Evolutionary conservation across 148 eudicot genomes (phyloP), one percentile per base, ranked within the genome.

Genomic region (Fagopyrum tataricum): DNA sequence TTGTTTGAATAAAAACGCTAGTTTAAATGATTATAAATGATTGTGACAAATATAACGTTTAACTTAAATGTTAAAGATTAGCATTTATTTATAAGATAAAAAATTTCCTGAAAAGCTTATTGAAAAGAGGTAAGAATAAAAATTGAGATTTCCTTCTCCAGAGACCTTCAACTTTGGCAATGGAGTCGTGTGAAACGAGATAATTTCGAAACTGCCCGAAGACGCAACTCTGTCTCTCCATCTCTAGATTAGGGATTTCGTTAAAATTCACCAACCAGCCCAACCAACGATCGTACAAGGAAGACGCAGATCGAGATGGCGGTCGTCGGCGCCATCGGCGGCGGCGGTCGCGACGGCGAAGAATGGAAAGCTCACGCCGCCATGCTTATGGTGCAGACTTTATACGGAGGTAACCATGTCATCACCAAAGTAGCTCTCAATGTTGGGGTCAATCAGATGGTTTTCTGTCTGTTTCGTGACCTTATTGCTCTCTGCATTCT

Each of bases 351-450:
- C 42, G 56, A 3, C 43, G 80, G 84, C n/a, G 91, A 91, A 0
- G 78, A 67, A 5, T 74, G 78, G 83, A 88, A 77, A 56, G 97
- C 98, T 6, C 96, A 94, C 18, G 73, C 69, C 10, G 93, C 88
- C 17, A 75, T 91, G 91, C 91, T 83, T 61, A 18, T 84, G 73
- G 96, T 91, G 18, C 96, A 91, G 85, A 58, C 89, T 11, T 79
- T 81, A 49, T 55, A 77, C 76, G 98, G 98, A 37, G 97, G 98
- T 1, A 91, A 91, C 79, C 98, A 89, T 75, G 97, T 94, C 58
- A 85, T 91, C 73, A 87, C 96, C 59, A 94, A 89, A 74, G 76
- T 91, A 6, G 97, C 91, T n/a, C 88, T 91, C 56, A 90, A 91
- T 64, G 93, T 70, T 9, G 98, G 98, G 10, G 79, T 89, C 52